Base-by-base conservation (phyloP, 2,329 filamentous ascomycete species). In the Ambrosiella xylebori region DNA sequence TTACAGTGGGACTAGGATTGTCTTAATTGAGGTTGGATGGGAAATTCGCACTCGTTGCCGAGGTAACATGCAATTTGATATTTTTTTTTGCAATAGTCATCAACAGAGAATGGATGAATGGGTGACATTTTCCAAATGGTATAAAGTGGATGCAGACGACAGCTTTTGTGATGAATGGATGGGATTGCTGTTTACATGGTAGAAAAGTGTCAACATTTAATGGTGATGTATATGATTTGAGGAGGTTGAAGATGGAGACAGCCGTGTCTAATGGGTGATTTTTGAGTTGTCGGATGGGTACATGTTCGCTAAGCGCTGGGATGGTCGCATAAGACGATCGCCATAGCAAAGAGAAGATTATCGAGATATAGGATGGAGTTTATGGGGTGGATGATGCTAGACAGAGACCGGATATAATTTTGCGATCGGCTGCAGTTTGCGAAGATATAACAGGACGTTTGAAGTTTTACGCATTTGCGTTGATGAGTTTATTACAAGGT, bases 271-370 rank as follows among this genome's bases (percentile, higher is more conserved):
- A n/a, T 15, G 44, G n/a, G 12, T 8, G 7, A 47, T 47, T 47
- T 13, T 47, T 47, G n/a, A 17, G 44, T 47, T 47, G 44, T 13
- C n/a, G 44, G n/a, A 7, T 47, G 44, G n/a, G 44, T 15, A 17
- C 44, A 47, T 47, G 11, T 13, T 15, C 7, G 27, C 2, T 56
- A 56, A 47, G 38, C 54, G 54, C 54, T 56, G 19, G 54, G 54
- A 56, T 39, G 40, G n/a, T 47, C n/a, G 11, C 17, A 27, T 38
- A 56, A 56, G 41, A 47, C 54, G 54, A 56, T 56, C 54, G 41
- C 27, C 35, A 56, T 56, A 49, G 19, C 41, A 49, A 47, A 37
- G 17, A 5, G 15, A 13, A 35, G 39, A 9, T 36, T 36, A 49
- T 36, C 17, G 54, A 17, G 35, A 56, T 47, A 56, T 41, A 44